These are phyloP conservation scores for Linum tenue DNA, from an alignment of 345 rosid genomes.

Conservation along the genomic window DNA sequence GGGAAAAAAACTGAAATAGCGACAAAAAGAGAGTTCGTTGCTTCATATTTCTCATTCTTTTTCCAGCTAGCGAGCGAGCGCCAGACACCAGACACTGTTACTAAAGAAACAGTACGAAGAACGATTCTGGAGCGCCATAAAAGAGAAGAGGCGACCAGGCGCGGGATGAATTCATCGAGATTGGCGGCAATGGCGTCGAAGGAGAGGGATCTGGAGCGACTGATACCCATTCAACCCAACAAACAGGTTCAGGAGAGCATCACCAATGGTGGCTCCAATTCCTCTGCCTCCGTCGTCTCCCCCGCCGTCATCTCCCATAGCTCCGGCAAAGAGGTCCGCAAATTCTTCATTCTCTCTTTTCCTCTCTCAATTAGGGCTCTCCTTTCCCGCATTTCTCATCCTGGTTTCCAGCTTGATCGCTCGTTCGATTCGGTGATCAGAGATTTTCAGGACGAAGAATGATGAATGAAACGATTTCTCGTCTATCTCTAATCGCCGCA, in stretches of 20 bases:
- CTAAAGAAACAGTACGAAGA: too few species aligned
- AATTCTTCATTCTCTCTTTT: background rate
- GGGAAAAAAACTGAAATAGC: too few species aligned
- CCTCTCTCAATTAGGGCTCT: too few species aligned
- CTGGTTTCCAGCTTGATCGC: background rate
- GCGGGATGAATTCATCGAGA: background rate
- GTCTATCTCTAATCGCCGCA: too few species aligned
- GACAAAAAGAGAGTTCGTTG: too few species aligned
- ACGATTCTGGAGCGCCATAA: too few species aligned
- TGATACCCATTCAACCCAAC: slow-evolving; percentile 32
- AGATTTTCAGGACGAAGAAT: background rate
- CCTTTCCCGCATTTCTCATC: background rate
- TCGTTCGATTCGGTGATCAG: background rate
- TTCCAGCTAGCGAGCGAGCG: too few species aligned
- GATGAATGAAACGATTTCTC: background rate
- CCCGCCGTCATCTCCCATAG: slow-evolving; percentile 31
- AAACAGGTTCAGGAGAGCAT: background rate
- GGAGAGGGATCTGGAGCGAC: slow-evolving; percentile 40
- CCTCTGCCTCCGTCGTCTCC: slow-evolving; percentile 26
- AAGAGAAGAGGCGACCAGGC: too few species aligned
- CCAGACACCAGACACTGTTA: too few species aligned
- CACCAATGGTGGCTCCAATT: slow-evolving; percentile 18
- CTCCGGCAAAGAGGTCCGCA: slow-evolving; percentile 43
- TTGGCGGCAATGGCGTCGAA: slow-evolving; percentile 25
- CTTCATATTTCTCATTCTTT: too few species aligned